phyloP scores from a whole-genome alignment of 176 grass and related monocot genomes.

The Carex parvula region DNA sequence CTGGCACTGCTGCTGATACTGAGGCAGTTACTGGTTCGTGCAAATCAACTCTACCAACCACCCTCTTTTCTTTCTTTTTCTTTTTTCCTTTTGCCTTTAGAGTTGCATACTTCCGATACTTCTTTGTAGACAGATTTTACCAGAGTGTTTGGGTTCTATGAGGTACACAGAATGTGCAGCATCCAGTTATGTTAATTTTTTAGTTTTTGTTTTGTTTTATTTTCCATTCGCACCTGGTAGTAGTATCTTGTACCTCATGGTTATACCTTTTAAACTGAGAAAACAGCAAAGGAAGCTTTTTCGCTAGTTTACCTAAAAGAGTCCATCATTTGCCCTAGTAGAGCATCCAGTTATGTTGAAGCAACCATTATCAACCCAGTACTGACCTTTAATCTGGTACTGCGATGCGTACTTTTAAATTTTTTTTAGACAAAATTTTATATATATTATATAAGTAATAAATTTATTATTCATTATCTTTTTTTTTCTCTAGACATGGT shows the following conservation, averaged over 20 bases:
- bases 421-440: neutral
- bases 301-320: neutral
- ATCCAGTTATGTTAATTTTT: no score
- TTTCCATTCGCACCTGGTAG: no score
- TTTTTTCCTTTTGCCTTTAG: neutral
- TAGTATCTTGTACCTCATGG: neutral
- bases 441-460: neutral
- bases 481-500: constrained; percentile 64
- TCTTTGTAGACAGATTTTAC: neutral
- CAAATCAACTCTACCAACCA: neutral
- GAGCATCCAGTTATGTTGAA: neutral
- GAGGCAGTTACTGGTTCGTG: constrained; percentile 66
- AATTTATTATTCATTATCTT: constrained; percentile 9
- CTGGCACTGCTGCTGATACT: constrained; percentile 86
- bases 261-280: neutral
- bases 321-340: neutral
- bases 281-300: neutral
- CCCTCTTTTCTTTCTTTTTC: neutral
- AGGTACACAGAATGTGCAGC: no score
- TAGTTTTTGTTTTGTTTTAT: no score
- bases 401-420: neutral
- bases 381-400: neutral
- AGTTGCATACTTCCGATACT: neutral
- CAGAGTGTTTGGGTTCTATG: neutral
- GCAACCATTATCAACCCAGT: neutral